These are phyloP conservation scores for Ambispora gerdemannii DNA, from an alignment of 192 early-diverging fungal species.

Conservation along the genomic window DNA sequence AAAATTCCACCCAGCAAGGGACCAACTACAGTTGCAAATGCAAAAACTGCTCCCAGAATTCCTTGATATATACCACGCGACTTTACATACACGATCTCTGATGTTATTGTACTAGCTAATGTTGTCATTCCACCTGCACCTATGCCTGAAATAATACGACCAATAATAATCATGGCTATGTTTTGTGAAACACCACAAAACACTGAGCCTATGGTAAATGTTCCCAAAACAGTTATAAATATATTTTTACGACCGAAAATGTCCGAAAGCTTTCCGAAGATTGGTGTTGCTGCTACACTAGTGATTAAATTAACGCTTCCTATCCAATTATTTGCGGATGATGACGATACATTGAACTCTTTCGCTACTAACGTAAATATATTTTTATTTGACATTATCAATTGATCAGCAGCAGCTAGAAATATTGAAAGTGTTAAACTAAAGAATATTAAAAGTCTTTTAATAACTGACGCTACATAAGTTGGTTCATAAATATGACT, in stretches of 20 bases:
- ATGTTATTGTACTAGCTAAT: conserved; percentile 75
- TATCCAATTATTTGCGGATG: background rate
- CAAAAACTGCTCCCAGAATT: conserved; percentile 79
- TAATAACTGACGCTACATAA: too few species aligned
- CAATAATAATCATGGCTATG: conserved; percentile 57
- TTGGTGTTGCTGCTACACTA: conserved; percentile 30
- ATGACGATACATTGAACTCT: too few species aligned
- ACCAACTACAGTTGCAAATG: conserved; percentile 71
- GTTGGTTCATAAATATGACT: too few species aligned
- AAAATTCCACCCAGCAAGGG: conserved; percentile 86
- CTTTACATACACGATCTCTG: conserved; percentile 80
- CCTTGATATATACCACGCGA: conserved; percentile 86
- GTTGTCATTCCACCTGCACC: conserved; percentile 80
- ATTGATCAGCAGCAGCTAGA: too few species aligned
- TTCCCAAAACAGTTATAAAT: conserved; percentile 67
- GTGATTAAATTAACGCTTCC: background rate
- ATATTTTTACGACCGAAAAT: conserved; percentile 83
- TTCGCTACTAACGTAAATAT: too few species aligned
- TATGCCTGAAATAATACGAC: conserved; percentile 75
- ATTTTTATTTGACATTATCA: too few species aligned
- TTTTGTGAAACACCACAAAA: conserved; percentile 72
- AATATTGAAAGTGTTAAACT: too few species aligned
- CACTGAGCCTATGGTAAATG: conserved; percentile 78
- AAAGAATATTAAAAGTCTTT: too few species aligned
- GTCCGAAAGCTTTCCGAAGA: conserved; percentile 69